Base-by-base conservation (phyloP, 2,329 filamentous ascomycete genomes). In the Neofusicoccum laricinum region DNA sequence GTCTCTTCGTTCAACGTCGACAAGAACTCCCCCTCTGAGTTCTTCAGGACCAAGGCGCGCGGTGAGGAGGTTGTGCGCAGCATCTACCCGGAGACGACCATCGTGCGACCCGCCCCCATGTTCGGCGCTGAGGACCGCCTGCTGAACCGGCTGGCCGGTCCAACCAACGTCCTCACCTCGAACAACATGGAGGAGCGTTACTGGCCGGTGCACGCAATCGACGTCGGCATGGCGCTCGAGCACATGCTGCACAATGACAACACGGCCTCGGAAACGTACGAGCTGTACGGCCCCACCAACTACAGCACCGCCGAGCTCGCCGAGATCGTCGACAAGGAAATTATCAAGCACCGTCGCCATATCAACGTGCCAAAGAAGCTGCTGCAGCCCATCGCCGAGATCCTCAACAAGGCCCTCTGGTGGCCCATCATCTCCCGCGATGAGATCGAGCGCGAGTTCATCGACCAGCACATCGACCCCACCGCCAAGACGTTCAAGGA, bases 111-210 rank as follows among this genome's bases (percentile, higher is more conserved):
- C 49, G 91, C 94, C 12, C 95, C 93, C 61, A 86, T 97, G 78
- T 99, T 96, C 75, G 95, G 95, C 40, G 96, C 93, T 74, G 95
- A 99, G 79, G 95, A 99, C 79, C 90, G 90, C 72, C 86, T 99
- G 49, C 87, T 99, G 41, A 88, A 96, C 77, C 91, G 88, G 75
- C 87, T 98, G 61, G 95, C 94, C 46, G 86, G 88, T 69, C 84
- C 89, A 11, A 87, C 88, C 66, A 96, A 96, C 77, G 75, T 97
- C 65, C 86, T 98, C 73, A 97, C 93, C 25, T 86, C 92, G 65
- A 99, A 99, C 82, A 87, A 94, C 81, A 92, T 98, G 90, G 86
- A 92, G 77, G 90, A 99, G 84, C 88, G 88, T 73, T 93, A 92
- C 80, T 90, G 88, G 82, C 95, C 95, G 19, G 93, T 97, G 65